Evolutionary conservation across 768 basidiomycete species (phyloP).

Genomic region (Leucogyrophana mollusca): DNA sequence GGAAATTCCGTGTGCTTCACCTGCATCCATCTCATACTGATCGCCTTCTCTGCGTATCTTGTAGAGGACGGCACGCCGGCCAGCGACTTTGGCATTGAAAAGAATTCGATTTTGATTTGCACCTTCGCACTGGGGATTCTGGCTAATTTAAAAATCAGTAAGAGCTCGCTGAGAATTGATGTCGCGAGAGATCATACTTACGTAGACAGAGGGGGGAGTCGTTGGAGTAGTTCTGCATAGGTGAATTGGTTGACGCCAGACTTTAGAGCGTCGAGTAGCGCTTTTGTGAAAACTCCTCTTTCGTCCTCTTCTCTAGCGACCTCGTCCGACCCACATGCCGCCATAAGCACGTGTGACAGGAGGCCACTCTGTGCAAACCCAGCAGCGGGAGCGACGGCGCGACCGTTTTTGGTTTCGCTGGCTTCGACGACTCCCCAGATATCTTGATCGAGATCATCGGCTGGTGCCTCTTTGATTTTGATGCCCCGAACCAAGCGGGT

Average conservation of each 20-base stretch:
- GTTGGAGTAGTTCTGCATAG: no score
- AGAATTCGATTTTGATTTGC: no score
- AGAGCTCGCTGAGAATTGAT: conserved; percentile 10
- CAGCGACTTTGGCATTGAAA: conserved; percentile 19
- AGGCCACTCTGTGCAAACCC: conserved; percentile 26
- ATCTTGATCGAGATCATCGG: conserved; percentile 20
- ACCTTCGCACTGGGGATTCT: no score
- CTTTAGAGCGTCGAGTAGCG: conserved; percentile 16
- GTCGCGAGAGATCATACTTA: conserved; percentile 3
- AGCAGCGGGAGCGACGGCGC: conserved; percentile 11
- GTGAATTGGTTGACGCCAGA: conserved; percentile 16
- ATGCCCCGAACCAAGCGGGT: conserved; percentile 9
- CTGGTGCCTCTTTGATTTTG: conserved; percentile 3
- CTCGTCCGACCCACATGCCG: conserved; percentile 39
- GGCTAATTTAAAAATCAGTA: conserved; percentile 14
- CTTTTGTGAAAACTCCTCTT: conserved; percentile 23
- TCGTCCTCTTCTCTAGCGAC: conserved; percentile 24
- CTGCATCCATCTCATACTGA: conserved; percentile 20
- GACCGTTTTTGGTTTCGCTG: no score
- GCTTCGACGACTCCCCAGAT: conserved; percentile 18
- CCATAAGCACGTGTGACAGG: conserved; percentile 40
- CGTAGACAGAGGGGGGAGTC: conserved; percentile 17
- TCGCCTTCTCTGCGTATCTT: neutral
- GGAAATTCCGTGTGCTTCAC: conserved; percentile 24
- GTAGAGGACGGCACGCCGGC: conserved; percentile 8